A percentile compares a stretch with the other conserved stretches of the same genome.
phyloP scores from a whole-genome alignment of 495 filamentous ascomycete genomes.

The Stereocaulon alpinum region DNA sequence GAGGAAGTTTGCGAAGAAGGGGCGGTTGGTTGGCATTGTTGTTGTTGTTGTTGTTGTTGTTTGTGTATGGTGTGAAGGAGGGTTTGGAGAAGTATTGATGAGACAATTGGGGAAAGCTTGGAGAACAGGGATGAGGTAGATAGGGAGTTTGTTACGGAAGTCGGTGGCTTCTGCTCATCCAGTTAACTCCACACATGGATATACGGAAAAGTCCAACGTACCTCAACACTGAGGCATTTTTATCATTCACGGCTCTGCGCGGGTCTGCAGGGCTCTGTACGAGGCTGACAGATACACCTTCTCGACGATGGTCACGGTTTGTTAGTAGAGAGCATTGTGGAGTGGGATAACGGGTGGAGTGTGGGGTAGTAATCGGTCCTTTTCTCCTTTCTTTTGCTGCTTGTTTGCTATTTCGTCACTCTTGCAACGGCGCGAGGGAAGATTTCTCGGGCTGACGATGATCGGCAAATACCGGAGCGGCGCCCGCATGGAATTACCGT shows the following conservation, averaged over 20 bases:
- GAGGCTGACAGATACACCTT: not conserved
- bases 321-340: not conserved
- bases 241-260: not conserved
- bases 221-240: slow-evolving; percentile 10
- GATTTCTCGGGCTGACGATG: not conserved
- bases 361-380: slow-evolving; percentile 9
- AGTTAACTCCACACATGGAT: not conserved
- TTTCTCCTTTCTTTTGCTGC: not conserved
- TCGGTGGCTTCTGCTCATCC: not conserved
- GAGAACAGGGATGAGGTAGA: not conserved
- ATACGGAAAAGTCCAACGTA: not conserved
- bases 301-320: not conserved
- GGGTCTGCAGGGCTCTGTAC: not conserved
- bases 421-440: not conserved
- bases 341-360: not conserved
- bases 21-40: slow-evolving; percentile 63
- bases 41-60: slow-evolving; percentile 25
- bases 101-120: not conserved
- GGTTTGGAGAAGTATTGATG: not conserved
- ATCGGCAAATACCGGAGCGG: slow-evolving; percentile 6
- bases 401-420: not conserved
- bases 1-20: slow-evolving; percentile 79
- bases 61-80: slow-evolving; percentile 1
- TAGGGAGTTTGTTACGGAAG: not conserved
- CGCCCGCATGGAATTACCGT: not conserved